Conservation (phyloP, 257 asterid genomes). For the Vinca minor region DNA sequence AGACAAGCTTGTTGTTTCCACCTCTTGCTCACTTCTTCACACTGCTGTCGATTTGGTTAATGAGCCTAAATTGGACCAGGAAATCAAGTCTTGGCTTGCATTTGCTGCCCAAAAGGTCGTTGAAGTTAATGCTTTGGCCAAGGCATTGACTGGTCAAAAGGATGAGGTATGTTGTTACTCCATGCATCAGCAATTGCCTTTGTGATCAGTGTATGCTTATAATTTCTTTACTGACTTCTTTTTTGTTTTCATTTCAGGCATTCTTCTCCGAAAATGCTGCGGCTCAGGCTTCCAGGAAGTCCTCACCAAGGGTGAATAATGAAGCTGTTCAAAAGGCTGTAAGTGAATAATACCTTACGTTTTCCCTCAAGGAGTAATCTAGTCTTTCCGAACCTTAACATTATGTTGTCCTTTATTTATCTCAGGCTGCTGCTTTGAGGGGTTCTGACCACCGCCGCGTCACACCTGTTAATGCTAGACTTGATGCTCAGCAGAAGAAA, state of each 20-base stretch:
- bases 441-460: constrained; percentile 98
- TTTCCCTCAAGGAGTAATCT: neutral
- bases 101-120: constrained; percentile 92
- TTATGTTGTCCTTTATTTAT: neutral
- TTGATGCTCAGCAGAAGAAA: constrained; percentile 93
- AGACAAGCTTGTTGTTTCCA: constrained; percentile 94
- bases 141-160: constrained; percentile 73
- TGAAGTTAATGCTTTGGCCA: constrained; percentile 91
- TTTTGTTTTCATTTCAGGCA: constrained; percentile 34
- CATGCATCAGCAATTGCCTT: neutral
- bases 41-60: constrained; percentile 89
- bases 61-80: constrained; percentile 77
- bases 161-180: constrained; percentile 50
- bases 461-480: constrained; percentile 85
- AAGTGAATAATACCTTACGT: constrained; percentile 31
- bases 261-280: constrained; percentile 75
- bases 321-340: constrained; percentile 98
- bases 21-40: constrained; percentile 87
- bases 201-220: neutral
- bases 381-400: neutral
- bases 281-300: constrained; percentile 92
- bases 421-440: constrained; percentile 73
- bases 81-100: constrained; percentile 95
- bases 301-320: constrained; percentile 86
- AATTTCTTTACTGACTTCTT: neutral